Evolutionary conservation across 495 filamentous ascomycete genomes (phyloP), one percentile per base, ranked within the genome.

Genomic region (Aspergillus ellipticus): DNA sequence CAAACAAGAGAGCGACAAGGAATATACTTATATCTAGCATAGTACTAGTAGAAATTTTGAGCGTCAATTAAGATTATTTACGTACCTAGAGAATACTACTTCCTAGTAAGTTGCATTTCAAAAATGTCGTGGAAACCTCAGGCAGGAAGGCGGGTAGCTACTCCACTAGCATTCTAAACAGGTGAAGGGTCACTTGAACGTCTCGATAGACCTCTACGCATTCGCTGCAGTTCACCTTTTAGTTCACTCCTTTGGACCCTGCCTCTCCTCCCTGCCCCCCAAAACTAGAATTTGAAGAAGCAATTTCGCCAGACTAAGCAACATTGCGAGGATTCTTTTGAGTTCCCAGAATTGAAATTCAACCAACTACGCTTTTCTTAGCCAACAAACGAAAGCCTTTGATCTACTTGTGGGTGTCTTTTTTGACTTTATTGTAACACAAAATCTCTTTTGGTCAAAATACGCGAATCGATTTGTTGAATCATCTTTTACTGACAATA

Each of bases 121-220:
- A 15, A 39, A 15, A 39, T 39, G 1, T 39, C 13, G 10, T 47
- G 3, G 29, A 6, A 48, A 33, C 53, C 53, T 55, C n/a, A 55
- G 53, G 53, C 53, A 55, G 9, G 4, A 49, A 55, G 29, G 53
- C 45, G 45, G 42, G 21, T 54, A 54, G 51, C 29, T 42, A 31
- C 51, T 54, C 51, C 51, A 54, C 51, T 39, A 39, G 6, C n/a
- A 39, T 39, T 4, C 35, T 39, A 39, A 33, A 39, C 35, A 39
- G 35, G 10, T 39, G 35, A 4, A 39, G 8, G 33, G 31, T 1
- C 35, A 13, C 35, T 39, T 39, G 10, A 39, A 39, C 10, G n/a
- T 33, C 31, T 7, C 31, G n/a, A 39, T 15, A 39, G 33, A 15
- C 33, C 11, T 39, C 35, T 39, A n/a, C 13, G n/a, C 35, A 15